Conservation (phyloP, 106 monocot genomes). For the Dendrobium officinale region DNA sequence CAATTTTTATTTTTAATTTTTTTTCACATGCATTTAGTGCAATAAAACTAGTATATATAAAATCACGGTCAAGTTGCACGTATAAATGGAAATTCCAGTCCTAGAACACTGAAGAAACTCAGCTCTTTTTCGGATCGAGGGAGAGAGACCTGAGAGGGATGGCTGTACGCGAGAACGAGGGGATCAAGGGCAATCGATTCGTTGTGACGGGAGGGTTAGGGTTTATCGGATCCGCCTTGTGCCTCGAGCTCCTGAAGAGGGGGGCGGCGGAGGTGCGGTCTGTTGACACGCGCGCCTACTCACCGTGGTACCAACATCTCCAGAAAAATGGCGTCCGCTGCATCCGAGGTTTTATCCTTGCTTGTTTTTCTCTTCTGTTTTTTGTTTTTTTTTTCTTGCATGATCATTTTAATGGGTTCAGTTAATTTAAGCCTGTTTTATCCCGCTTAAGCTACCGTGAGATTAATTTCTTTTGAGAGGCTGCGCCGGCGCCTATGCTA, state of each 20-base stretch:
- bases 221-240: constrained; percentile 76
- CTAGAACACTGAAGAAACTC: too few species aligned
- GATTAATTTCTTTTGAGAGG: too few species aligned
- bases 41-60: too few species aligned
- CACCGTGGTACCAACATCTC: constrained; percentile 59
- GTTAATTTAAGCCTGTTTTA: too few species aligned
- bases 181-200: constrained; percentile 62
- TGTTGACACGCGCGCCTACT: constrained; percentile 57
- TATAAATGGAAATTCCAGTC: too few species aligned
- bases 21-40: too few species aligned
- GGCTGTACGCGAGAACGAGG: constrained; percentile 90
- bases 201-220: constrained; percentile 86
- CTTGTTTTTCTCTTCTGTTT: not conserved
- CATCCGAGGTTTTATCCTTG: constrained; percentile 48
- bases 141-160: not conserved
- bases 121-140: too few species aligned
- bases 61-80: too few species aligned
- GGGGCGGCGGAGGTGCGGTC: constrained; percentile 81
- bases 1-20: too few species aligned
- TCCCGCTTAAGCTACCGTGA: too few species aligned
- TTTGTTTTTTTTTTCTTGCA: not conserved
- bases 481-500: too few species aligned
- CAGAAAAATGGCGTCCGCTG: constrained; percentile 34
- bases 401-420: not conserved
- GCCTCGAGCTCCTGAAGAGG: constrained; percentile 68